Base-by-base conservation (phyloP, 345 rosid genomes). In the Syzygium oleosum region DNA sequence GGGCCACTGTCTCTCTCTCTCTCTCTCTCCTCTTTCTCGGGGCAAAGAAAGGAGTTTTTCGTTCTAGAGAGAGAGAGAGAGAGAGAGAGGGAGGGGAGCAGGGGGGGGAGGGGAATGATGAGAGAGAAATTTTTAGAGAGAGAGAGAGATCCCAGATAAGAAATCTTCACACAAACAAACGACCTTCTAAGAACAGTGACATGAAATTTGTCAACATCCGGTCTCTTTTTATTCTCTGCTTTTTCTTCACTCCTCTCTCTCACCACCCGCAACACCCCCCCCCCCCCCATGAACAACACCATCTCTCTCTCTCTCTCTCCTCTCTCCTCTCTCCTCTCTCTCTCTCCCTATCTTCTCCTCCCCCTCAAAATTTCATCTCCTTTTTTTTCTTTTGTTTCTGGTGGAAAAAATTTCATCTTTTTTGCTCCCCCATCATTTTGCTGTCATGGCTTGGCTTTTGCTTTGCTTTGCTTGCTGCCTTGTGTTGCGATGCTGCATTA, bases 191-290 rank as follows among this genome's bases (percentile, higher is more conserved):
- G 94, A 96, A 95, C 95, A 95, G 94, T 94, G 96, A 95, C 99
- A 94, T 93, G 94, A 95, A 94, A 95, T 94, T 95, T 96, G 99
- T 96, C 99, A 95, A 97, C 96, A 95, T 93, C 94, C 94, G 95
- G 98, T 96, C 97, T 94, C 94, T 92, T 95, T 94, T 93, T 93
- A 95, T 97, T 97, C 97, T 94, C 93, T 95, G 93, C 93, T 91
- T 93, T 93, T 89, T 93, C 93, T 91, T 88, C 89, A 58, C 90
- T 89, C 86, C 89, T 87, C 88, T 84, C 90, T 51, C 87, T 49
- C 91, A 27, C 87, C 84, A 51, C 52, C 27, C 54, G 7, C 46
- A 5, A 43, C 43, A 4, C 59, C 16, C 11, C 3, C 19, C n/a
- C 1, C 22, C 41, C 23, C 10, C 49, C 34, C 73, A 29, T 12